Evolutionary conservation across 345 rosid species (phyloP).

Genomic region (Punica granatum): DNA sequence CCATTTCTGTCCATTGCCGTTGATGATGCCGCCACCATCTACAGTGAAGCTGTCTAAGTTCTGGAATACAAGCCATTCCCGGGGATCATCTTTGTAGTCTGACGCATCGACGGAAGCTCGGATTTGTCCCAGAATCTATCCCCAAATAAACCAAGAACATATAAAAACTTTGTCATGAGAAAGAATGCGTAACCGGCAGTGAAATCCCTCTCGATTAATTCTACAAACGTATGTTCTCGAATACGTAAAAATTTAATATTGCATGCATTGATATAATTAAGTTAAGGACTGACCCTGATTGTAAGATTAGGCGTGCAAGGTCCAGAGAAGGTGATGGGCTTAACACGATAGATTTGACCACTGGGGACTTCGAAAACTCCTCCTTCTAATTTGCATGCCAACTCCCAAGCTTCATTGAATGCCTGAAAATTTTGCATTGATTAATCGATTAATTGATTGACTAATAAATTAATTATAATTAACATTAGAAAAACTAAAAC

Average conservation of each 20-base stretch:
- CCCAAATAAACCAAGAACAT: background rate
- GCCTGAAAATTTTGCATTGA: constrained; percentile 26
- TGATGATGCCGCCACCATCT: constrained; percentile 70
- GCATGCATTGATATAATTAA: background rate
- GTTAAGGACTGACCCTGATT: constrained; percentile 7
- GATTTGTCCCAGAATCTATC: constrained; percentile 58
- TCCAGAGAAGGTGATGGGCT: constrained; percentile 17
- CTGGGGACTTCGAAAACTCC: constrained; percentile 14
- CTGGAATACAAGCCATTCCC: constrained; percentile 50
- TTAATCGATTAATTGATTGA: background rate
- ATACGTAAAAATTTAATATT: background rate
- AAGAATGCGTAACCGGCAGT: too few species aligned
- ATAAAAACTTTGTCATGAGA: background rate
- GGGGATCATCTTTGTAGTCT: constrained; percentile 36
- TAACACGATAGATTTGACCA: background rate
- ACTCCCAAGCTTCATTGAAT: constrained; percentile 47
- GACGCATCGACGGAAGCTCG: constrained; percentile 37
- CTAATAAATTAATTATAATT: too few species aligned
- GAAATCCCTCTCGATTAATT: too few species aligned
- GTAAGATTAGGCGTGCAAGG: constrained; percentile 15
- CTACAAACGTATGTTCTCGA: too few species aligned
- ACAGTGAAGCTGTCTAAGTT: constrained; percentile 48
- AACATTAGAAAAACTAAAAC: too few species aligned
- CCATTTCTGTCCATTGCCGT: constrained; percentile 78
- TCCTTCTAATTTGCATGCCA: constrained; percentile 10